A percentile compares a stretch with the other conserved stretches of the same genome.
Evolutionary conservation across 768 basidiomycete genomes (phyloP).

Genomic region (Mycena galericulata): DNA sequence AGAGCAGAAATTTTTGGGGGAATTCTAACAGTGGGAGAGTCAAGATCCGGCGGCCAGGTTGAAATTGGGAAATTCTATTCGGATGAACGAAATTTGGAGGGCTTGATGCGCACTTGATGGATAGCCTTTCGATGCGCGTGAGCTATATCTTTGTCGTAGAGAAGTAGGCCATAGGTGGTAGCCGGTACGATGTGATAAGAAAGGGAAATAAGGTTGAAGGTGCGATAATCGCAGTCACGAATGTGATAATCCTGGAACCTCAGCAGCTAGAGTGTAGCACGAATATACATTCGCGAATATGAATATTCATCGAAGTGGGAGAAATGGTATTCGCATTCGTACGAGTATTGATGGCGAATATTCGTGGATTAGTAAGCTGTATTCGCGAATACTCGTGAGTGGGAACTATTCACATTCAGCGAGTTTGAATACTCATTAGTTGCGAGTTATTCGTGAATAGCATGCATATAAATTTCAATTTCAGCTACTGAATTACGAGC

Average conservation of each 20-base stretch:
- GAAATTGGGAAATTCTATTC: not conserved
- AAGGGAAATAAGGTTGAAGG: slow-evolving; percentile 9
- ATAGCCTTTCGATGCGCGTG: not conserved
- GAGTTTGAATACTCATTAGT: not conserved
- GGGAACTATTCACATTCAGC: slow-evolving; percentile 5
- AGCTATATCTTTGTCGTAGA: not conserved
- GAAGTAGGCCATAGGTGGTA: too few relatives aligned
- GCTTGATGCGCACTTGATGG: not conserved
- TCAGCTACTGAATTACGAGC: not conserved
- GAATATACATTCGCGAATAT: too few relatives aligned
- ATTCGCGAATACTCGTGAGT: slow-evolving; percentile 13
- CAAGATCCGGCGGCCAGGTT: slow-evolving; percentile 7
- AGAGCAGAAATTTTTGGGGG: not conserved
- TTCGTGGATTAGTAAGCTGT: slow-evolving; percentile 3
- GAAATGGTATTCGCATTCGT: too few relatives aligned
- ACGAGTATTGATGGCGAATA: too few relatives aligned
- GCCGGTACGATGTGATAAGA: slow-evolving; percentile 14
- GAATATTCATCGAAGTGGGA: too few relatives aligned
- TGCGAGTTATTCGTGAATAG: too few relatives aligned
- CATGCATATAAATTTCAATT: not conserved
- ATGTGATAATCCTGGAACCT: slow-evolving; percentile 18
- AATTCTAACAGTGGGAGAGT: not conserved
- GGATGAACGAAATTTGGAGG: not conserved
- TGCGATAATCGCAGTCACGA: slow-evolving; percentile 16
- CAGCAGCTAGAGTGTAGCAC: not conserved